Evolutionary conservation across 352 stramenopile genomes (phyloP), one percentile per base, ranked within the genome.

Genomic region (Phytopythium vexans): DNA sequence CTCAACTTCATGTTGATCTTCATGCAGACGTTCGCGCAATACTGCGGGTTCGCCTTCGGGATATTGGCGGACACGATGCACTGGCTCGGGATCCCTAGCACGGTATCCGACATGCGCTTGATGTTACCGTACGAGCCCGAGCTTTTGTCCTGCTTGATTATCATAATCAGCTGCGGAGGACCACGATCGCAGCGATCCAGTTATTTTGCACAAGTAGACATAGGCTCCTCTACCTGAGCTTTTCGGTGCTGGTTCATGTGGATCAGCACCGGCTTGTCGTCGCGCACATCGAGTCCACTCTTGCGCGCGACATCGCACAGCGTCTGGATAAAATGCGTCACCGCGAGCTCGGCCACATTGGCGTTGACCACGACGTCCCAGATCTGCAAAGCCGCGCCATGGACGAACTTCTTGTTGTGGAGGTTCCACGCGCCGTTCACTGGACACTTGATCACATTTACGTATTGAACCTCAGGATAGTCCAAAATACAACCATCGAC

Each of bases 1-100:
- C n/a, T n/a, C n/a, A n/a, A n/a, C n/a, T n/a, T n/a, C n/a, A 79
- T 68, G 50, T 92, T 90, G 11, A 92, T 79, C 54, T 90, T 85
- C 8, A 88, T 45, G 8, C 69, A 73, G 3, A 94, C 58, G 41
- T 94, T 92, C 0, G 58, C 67, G 16, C 69, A 72, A 54, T 89
- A 91, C 52, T 85, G 73, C 1, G 59, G 48, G 10, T 78, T 77
- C 1, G 62, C 53, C 36, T n/a, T 58, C 68, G 4, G 15, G 10
- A 88, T 61, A 34, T 88, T 72, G 41, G 70, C 61, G 0, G 62
- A 62, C 14, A 89, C n/a, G n/a, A n/a, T n/a, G n/a, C n/a, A n/a
- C n/a, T n/a, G n/a, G n/a, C n/a, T n/a, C n/a, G n/a, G n/a, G n/a
- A n/a, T n/a, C n/a, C n/a, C n/a, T n/a, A n/a, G n/a, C n/a, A n/a